Conservation (phyloP, 305 asterid species). For the Rubia peregrina region DNA sequence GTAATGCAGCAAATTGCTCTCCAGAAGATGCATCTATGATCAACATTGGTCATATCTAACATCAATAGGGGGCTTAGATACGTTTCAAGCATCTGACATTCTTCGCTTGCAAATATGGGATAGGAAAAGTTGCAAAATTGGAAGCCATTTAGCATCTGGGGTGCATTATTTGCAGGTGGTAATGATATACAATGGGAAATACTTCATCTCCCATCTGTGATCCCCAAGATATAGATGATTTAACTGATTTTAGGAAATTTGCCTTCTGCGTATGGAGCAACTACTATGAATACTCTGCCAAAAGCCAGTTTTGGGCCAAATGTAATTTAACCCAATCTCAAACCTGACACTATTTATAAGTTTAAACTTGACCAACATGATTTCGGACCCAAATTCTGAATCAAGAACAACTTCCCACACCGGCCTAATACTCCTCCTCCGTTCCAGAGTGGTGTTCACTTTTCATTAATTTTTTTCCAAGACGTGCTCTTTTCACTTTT, state of each 20-base stretch:
- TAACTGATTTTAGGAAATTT: background rate
- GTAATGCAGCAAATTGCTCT: constrained; percentile 54
- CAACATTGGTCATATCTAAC: background rate
- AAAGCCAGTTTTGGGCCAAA: no score
- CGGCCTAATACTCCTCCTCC: no score
- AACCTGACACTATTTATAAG: no score
- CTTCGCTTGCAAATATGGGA: background rate
- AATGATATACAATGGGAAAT: background rate
- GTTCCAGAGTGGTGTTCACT: no score
- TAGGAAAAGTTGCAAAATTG: background rate
- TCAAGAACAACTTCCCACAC: no score
- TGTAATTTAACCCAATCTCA: no score
- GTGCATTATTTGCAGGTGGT: background rate
- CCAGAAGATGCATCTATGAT: constrained; percentile 21
- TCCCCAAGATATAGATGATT: background rate
- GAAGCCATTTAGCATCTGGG: background rate
- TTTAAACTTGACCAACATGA: no score
- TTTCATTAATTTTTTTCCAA: no score
- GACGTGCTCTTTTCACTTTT: no score
- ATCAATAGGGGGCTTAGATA: background rate
- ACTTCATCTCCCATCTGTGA: background rate
- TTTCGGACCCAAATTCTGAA: no score
- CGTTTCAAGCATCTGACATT: background rate
- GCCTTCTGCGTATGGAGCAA: background rate
- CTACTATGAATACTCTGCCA: background rate